phyloP scores from a whole-genome alignment of 2,329 filamentous ascomycete genomes.

The Akanthomyces uredinophilus region DNA sequence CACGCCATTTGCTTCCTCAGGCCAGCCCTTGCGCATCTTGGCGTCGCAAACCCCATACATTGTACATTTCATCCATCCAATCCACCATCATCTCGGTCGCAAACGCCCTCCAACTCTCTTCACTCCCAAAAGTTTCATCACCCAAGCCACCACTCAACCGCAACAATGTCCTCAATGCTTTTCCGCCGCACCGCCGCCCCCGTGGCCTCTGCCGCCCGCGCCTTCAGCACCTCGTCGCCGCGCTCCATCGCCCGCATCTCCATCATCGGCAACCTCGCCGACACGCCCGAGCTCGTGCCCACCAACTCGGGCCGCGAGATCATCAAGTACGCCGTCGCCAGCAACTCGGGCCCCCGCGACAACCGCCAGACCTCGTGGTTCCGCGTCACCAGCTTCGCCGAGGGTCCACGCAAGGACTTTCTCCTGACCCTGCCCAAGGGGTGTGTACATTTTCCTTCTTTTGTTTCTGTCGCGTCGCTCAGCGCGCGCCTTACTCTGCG shows the following conservation, averaged over 20 bases:
- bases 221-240: constrained; percentile 69
- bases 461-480: background rate
- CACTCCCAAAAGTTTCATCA: constrained; percentile 2
- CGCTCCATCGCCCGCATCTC: constrained; percentile 72
- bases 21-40: background rate
- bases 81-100: background rate
- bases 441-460: constrained; percentile 52
- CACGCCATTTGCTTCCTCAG: background rate
- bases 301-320: constrained; percentile 69
- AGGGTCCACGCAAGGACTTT: constrained; percentile 66
- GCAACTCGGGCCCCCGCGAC: constrained; percentile 59
- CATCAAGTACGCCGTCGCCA: constrained; percentile 72
- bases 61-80: background rate
- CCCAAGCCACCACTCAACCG: constrained; percentile 7
- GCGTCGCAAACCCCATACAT: background rate
- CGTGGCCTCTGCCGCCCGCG: constrained; percentile 49
- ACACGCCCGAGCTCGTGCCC: constrained; percentile 67
- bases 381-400: constrained; percentile 67
- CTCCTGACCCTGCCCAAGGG: constrained; percentile 75
- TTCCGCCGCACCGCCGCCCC: constrained; percentile 47
- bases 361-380: constrained; percentile 83
- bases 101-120: background rate
- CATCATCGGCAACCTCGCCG: constrained; percentile 78
- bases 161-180: constrained; percentile 43
- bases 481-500: background rate